Evolutionary conservation across 768 basidiomycete genomes (phyloP).

Genomic region (Ramaria rubella): DNA sequence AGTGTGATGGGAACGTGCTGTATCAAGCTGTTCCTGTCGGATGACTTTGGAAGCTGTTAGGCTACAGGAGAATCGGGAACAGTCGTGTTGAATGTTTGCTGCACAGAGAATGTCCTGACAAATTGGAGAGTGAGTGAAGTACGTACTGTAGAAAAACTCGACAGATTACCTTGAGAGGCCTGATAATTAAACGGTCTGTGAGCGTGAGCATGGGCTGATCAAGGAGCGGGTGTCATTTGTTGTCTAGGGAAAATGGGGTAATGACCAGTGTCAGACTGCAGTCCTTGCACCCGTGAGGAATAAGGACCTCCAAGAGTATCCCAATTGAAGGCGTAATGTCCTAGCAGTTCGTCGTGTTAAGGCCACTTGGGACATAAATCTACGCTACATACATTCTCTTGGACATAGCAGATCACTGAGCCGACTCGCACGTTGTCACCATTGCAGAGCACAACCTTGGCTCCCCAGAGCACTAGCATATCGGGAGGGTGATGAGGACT

Average conservation of each 20-base stretch:
- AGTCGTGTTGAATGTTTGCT: constrained; percentile 18
- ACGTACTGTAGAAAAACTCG: neutral
- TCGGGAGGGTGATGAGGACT: neutral
- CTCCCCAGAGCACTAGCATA: neutral
- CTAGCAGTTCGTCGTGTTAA: too few species aligned
- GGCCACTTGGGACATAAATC: too few species aligned
- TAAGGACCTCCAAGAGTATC: too few species aligned
- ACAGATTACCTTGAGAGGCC: neutral
- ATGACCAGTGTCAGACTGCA: too few species aligned
- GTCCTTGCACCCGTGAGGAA: too few species aligned
- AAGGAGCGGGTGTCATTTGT: neutral
- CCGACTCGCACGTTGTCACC: neutral
- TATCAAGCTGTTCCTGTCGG: neutral
- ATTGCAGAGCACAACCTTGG: neutral
- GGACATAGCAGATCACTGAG: neutral
- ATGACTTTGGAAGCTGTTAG: neutral
- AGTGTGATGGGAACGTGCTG: neutral
- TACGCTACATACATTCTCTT: too few species aligned
- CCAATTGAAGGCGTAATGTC: too few species aligned
- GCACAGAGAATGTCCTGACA: neutral
- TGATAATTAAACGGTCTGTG: neutral
- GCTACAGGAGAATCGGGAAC: constrained; percentile 8
- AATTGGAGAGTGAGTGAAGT: neutral
- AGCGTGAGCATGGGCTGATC: neutral
- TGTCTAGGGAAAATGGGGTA: neutral